These are phyloP conservation scores for Sutorius eximius DNA, from an alignment of 1,284 basidiomycete species.

Conservation along the genomic window DNA sequence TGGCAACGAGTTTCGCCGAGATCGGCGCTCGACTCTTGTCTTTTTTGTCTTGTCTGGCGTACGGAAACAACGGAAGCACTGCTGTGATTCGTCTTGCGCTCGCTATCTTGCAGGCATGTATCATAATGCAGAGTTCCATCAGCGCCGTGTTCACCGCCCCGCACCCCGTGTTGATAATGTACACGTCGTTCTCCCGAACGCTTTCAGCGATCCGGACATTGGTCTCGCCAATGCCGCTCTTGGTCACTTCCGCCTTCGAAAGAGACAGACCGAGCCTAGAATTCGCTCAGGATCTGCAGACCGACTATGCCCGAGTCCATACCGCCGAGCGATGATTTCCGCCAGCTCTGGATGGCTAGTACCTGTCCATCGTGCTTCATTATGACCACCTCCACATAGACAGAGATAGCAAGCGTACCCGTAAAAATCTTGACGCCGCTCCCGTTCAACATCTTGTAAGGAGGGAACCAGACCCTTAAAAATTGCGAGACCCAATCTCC, in stretches of 20 bases:
- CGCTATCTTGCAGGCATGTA: constrained; percentile 98
- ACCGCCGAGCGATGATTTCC: constrained; percentile 92
- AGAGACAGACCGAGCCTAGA: constrained; percentile 81
- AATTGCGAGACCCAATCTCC: constrained; percentile 19
- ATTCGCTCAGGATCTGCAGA: constrained; percentile 19
- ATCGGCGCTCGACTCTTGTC: constrained; percentile 99
- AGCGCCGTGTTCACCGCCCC: constrained; percentile 86
- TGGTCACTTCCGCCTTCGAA: constrained; percentile 81
- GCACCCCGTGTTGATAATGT: constrained; percentile 96
- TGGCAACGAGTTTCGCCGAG: constrained; percentile 97
- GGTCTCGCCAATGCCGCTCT: constrained; percentile 91
- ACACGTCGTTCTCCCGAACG: constrained; percentile 97
- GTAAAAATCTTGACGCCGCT: constrained; percentile 91
- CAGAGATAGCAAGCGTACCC: constrained; percentile 51
- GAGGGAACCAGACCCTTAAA: constrained; percentile 12
- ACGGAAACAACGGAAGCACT: constrained; percentile 93
- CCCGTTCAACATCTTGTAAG: constrained; percentile 64
- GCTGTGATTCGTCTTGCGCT: constrained; percentile 96
- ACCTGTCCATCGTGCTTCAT: constrained; percentile 45
- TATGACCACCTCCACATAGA: not conserved
- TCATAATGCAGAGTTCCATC: constrained; percentile 99
- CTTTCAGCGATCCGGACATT: constrained; percentile 92
- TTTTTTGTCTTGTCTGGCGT: constrained; percentile 98
- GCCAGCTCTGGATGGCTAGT: constrained; percentile 97
- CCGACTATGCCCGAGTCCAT: constrained; percentile 28